phyloP scores from a whole-genome alignment of 192 early-diverging fungal genomes.

The Rhizophagus sp. region DNA sequence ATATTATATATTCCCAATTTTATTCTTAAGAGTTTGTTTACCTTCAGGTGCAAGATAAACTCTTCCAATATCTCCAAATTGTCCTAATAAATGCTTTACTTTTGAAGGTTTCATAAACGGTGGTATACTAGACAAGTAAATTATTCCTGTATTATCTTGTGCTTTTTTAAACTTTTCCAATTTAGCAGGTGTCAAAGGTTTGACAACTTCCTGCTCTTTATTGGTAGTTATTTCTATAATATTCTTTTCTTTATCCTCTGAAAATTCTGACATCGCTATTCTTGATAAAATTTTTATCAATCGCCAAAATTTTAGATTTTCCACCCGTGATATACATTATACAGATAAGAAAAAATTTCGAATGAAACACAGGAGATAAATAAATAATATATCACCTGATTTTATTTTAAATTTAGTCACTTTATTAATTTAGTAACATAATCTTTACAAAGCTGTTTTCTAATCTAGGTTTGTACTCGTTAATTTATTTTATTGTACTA shows the following conservation, averaged over 20 bases:
- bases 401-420: too few relatives aligned
- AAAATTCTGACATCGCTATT: background rate
- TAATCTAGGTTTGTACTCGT: too few relatives aligned
- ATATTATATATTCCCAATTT: background rate
- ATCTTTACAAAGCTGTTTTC: too few relatives aligned
- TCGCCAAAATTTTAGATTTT: too few relatives aligned
- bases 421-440: too few relatives aligned
- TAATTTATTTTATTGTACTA: background rate
- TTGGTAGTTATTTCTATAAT: background rate
- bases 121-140: conserved; percentile 90
- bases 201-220: conserved; percentile 37
- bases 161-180: conserved; percentile 66
- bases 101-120: conserved; percentile 90
- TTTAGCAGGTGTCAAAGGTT: conserved; percentile 60
- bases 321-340: too few relatives aligned
- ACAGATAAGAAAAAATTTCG: too few relatives aligned
- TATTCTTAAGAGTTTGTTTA: conserved; percentile 12
- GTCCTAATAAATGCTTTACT: conserved; percentile 71
- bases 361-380: too few relatives aligned
- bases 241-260: background rate
- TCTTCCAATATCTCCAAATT: conserved; percentile 77
- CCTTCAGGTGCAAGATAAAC: conserved; percentile 89
- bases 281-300: background rate
- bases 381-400: too few relatives aligned
- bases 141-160: conserved; percentile 78